These are phyloP conservation scores for Colletotrichum neosansevieriae DNA, from an alignment of 2,329 filamentous ascomycete genomes.

Conservation along the genomic window DNA sequence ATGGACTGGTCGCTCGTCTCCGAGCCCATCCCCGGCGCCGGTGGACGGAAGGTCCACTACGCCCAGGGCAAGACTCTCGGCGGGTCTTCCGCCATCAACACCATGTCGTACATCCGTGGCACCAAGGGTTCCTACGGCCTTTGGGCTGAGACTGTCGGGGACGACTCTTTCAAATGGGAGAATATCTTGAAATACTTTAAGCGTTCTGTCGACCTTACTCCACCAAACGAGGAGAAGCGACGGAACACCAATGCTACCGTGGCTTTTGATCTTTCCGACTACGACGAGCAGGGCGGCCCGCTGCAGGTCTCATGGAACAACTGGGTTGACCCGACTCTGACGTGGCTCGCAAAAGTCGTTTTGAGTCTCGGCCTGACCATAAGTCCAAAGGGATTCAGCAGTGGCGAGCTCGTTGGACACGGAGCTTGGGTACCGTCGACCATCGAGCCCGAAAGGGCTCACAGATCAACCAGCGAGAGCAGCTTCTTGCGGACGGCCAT, in stretches of 20 bases:
- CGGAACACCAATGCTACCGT: slow-evolving; percentile 44
- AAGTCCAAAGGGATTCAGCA: slow-evolving; percentile 52
- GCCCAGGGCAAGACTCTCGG: slow-evolving; percentile 52
- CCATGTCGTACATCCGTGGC: slow-evolving; percentile 46
- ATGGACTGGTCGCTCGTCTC: slow-evolving; percentile 49
- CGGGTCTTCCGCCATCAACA: slow-evolving; percentile 47
- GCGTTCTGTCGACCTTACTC: slow-evolving; percentile 48
- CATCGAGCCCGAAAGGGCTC: slow-evolving; percentile 45
- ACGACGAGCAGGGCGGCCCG: slow-evolving; percentile 44
- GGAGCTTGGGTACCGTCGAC: slow-evolving; percentile 45
- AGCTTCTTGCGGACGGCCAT: slow-evolving; percentile 49
- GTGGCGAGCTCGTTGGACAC: slow-evolving; percentile 54
- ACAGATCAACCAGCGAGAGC: slow-evolving; percentile 52
- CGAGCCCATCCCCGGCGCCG: slow-evolving; percentile 44
- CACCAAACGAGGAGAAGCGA: slow-evolving; percentile 43
- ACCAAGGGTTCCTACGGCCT: slow-evolving; percentile 43
- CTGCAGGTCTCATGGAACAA: slow-evolving; percentile 46
- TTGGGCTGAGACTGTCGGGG: slow-evolving; percentile 50
- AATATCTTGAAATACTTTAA: slow-evolving; percentile 49
- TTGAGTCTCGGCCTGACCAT: slow-evolving; percentile 54
- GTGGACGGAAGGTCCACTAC: slow-evolving; percentile 49
- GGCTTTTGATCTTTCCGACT: slow-evolving; percentile 45
- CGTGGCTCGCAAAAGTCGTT: slow-evolving; percentile 48
- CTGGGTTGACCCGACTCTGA: slow-evolving; percentile 43
- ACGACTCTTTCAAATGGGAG: slow-evolving; percentile 47